Base-by-base conservation (phyloP, 331 rosid genomes). In the Pyracantha coccinea region DNA sequence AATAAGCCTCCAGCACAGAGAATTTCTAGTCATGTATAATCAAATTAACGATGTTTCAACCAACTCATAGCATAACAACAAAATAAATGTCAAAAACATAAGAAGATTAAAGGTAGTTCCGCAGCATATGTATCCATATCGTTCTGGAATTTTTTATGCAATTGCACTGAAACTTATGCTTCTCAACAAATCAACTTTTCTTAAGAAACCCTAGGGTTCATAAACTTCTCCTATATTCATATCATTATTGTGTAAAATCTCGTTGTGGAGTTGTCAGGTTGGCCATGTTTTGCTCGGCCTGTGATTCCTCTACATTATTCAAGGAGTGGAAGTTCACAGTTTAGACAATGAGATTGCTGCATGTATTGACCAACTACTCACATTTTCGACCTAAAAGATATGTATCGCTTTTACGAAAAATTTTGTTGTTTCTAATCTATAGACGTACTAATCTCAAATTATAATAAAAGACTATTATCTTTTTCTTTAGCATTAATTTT, bases 221-320 rank as follows among this genome's bases (percentile, higher is more conserved):
- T 67, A 14, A 25, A 15, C 38, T 21, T 62, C 45, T 10, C 55
- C 55, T 28, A 4, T 16, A 44, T 70, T 59, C 52, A 14, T 12
- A 6, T n/a, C 45, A 44, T 25, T 32, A 28, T 24, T 41, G 73
- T 33, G 60, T 58, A 45, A 64, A 63, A 68, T 70, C 55, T 52
- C 78, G 64, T 71, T 77, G 85, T 77, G 74, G 88, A 83, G 71
- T 76, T 87, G 89, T 77, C 92, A 87, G 88, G 68, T 79, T 83
- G 83, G 82, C 87, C 96, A 89, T 55, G 83, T 73, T 85, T 79
- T 83, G 77, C 86, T 84, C 81, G 66, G 82, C 79, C 59, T 44
- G 16, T 57, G 55, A 23, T 20, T 13, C 45, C 8, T 19, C 27
- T 24, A 19, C 69, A 61, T 61, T 61, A 73, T 73, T 73, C 21